These are phyloP conservation scores for Hyaloscypha bicolor DNA, from an alignment of 495 filamentous ascomycete genomes.

Conservation along the genomic window DNA sequence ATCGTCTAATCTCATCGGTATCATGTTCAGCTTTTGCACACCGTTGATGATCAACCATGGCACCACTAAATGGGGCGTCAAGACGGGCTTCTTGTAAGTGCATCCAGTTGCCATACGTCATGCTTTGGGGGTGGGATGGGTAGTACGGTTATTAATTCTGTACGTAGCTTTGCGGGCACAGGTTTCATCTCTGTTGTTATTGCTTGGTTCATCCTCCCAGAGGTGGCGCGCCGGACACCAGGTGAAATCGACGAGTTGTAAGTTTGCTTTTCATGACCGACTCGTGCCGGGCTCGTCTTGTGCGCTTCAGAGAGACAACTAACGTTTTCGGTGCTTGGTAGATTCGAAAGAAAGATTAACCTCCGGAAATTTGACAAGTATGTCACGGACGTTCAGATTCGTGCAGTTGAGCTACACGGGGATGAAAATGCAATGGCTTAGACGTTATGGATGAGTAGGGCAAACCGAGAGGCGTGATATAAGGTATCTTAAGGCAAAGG, in stretches of 20 bases:
- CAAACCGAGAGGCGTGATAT: too few species aligned
- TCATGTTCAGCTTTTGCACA: constrained; percentile 49
- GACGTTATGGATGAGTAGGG: too few species aligned
- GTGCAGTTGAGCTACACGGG: background rate
- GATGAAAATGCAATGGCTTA: background rate
- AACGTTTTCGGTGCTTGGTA: background rate
- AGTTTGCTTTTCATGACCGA: background rate
- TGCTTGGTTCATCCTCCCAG: constrained; percentile 20
- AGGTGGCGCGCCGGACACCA: constrained; percentile 14
- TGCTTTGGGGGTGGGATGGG: background rate
- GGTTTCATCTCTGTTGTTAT: constrained; percentile 13
- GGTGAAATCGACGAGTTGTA: constrained; percentile 24
- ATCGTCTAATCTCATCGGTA: constrained; percentile 40
- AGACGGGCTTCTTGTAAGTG: constrained; percentile 45
- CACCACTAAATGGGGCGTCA: constrained; percentile 41
- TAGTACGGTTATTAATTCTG: background rate
- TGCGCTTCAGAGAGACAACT: background rate
- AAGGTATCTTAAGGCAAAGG: too few species aligned
- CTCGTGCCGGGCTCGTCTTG: too few species aligned
- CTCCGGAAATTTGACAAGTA: constrained; percentile 20
- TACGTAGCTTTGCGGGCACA: constrained; percentile 12
- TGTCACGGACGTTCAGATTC: constrained; percentile 18
- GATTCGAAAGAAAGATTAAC: constrained; percentile 20
- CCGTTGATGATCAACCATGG: constrained; percentile 42
- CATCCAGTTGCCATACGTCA: background rate